phyloP scores from a whole-genome alignment of 345 rosid genomes.

The Acer campestre region DNA sequence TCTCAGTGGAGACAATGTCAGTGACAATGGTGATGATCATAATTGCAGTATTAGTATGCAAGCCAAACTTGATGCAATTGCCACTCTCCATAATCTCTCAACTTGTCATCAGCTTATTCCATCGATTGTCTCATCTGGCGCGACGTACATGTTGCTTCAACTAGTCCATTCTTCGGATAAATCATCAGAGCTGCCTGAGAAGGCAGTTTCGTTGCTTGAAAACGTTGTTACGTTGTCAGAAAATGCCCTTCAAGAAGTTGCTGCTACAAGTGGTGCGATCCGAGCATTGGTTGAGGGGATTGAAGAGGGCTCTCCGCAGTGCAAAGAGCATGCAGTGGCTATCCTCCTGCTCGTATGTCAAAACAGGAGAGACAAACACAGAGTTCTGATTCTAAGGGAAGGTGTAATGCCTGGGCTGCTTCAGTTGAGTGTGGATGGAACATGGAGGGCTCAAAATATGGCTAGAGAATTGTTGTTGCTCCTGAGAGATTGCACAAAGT shows the following conservation, averaged over 20 bases:
- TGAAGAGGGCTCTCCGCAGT: constrained; percentile 69
- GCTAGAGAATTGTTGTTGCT: constrained; percentile 67
- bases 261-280: constrained; percentile 44
- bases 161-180: constrained; percentile 42
- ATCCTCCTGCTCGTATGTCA: constrained; percentile 62
- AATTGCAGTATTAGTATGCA: constrained; percentile 33
- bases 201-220: constrained; percentile 68
- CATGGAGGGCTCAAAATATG: constrained; percentile 57
- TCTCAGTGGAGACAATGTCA: constrained; percentile 20
- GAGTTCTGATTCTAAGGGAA: constrained; percentile 71
- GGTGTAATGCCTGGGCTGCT: constrained; percentile 84
- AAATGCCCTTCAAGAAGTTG: constrained; percentile 36
- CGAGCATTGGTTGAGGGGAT: constrained; percentile 67
- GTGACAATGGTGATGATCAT: neutral
- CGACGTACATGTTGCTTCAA: constrained; percentile 52
- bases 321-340: constrained; percentile 75
- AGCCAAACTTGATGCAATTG: constrained; percentile 57
- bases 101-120: constrained; percentile 59
- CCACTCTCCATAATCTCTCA: constrained; percentile 80
- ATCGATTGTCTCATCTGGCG: constrained; percentile 53
- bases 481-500: constrained; percentile 52
- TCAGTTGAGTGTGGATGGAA: constrained; percentile 77
- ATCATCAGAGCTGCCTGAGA: constrained; percentile 51
- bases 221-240: constrained; percentile 38
- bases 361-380: constrained; percentile 62